phyloP scores from a whole-genome alignment of 169 alveolate species.

The Plasmodium yoelii region DNA sequence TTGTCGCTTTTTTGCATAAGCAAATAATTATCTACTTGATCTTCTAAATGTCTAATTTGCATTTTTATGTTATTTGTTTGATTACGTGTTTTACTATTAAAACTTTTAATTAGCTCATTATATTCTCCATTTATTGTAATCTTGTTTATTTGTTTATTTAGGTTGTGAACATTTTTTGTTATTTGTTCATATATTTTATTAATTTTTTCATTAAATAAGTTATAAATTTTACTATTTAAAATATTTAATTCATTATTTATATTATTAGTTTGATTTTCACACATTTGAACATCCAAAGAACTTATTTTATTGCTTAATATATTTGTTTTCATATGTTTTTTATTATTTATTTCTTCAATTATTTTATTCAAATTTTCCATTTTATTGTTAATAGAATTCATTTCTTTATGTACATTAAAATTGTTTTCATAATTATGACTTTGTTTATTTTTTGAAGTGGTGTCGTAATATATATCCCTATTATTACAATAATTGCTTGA shows the following conservation, averaged over 20 bases:
- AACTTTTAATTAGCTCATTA: background rate
- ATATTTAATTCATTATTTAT: constrained; percentile 25
- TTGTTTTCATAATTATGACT: too few species aligned
- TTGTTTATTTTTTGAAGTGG: too few species aligned
- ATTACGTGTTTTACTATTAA: constrained; percentile 6
- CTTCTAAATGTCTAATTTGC: constrained; percentile 20
- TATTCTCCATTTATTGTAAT: background rate
- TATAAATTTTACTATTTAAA: constrained; percentile 25
- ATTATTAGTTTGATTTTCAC: constrained; percentile 25
- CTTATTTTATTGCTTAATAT: constrained; percentile 35
- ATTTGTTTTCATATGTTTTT: constrained; percentile 35
- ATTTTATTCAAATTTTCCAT: constrained; percentile 7
- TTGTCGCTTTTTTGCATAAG: constrained; percentile 30
- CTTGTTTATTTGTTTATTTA: constrained; percentile 21
- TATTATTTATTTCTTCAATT: constrained; percentile 23
- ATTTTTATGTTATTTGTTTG: constrained; percentile 36
- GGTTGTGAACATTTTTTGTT: background rate
- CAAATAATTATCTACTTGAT: constrained; percentile 25
- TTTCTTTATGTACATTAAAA: constrained; percentile 12
- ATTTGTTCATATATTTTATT: constrained; percentile 42
- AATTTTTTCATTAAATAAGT: constrained; percentile 33
- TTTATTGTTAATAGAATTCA: constrained; percentile 2
- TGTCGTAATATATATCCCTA: too few species aligned
- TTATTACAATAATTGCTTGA: too few species aligned
- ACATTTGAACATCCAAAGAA: background rate